Evolutionary conservation across 1,284 basidiomycete species (phyloP).

Genomic region (Fomitopsis betulina): DNA sequence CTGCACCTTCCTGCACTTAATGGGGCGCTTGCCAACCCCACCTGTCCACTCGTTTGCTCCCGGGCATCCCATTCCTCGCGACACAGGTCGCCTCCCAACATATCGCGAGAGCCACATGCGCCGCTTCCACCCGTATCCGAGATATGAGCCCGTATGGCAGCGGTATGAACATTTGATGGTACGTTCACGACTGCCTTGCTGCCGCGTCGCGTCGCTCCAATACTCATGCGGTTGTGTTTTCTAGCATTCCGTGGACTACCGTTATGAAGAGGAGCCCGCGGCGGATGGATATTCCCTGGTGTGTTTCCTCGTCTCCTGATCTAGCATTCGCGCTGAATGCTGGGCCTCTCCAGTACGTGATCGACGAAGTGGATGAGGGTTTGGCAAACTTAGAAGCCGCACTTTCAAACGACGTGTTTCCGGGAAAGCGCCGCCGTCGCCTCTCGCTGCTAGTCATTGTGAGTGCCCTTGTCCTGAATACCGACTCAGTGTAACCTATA

Average conservation of each 20-base stretch:
- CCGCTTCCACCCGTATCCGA: not conserved
- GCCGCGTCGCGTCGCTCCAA: not conserved
- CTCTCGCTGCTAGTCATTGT: not conserved
- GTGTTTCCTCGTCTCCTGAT: not conserved
- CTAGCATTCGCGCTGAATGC: not conserved
- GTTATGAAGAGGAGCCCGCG: not conserved
- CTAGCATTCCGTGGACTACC: not conserved
- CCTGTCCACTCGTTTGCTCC: not conserved
- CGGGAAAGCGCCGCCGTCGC: not conserved
- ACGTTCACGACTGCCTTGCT: not conserved
- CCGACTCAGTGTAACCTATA: not conserved
- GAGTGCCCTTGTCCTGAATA: not conserved
- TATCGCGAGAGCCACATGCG: conserved; percentile 1
- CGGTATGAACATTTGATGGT: conserved; percentile 1
- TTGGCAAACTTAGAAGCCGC: not conserved
- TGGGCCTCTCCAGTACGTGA: not conserved
- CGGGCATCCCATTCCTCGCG: not conserved
- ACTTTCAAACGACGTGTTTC: not conserved
- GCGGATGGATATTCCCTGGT: not conserved
- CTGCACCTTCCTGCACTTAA: not conserved
- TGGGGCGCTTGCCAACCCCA: not conserved
- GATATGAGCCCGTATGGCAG: not conserved
- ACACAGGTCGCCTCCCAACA: not conserved
- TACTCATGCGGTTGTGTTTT: no score
- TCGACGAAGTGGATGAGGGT: not conserved